A percentile compares a stretch with the other conserved stretches of the same genome.
Evolutionary conservation across 768 basidiomycete genomes (phyloP).

Genomic region (Boletus pseudo-olivaceus): DNA sequence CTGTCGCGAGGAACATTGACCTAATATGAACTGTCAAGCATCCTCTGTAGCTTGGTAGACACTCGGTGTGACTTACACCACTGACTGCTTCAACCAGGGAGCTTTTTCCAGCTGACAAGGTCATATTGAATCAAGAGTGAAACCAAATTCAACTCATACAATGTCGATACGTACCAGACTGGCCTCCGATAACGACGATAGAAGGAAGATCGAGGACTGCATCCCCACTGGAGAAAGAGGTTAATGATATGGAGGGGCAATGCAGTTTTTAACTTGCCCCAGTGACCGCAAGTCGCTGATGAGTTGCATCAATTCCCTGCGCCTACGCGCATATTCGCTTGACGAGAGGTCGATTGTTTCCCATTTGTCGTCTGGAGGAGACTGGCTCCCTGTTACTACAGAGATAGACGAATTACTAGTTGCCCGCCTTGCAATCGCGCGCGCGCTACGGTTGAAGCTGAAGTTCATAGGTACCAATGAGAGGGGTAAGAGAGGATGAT

Average conservation of each 20-base stretch:
- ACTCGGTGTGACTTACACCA: slow-evolving; percentile 36
- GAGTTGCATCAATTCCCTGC: slow-evolving; percentile 39
- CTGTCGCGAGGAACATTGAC: slow-evolving; percentile 60
- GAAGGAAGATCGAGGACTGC: slow-evolving; percentile 44
- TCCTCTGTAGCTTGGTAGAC: neutral
- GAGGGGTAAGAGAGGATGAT: too few relatives aligned
- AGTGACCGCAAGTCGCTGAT: slow-evolving; percentile 38
- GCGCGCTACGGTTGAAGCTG: too few relatives aligned
- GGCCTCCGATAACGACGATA: slow-evolving; percentile 53
- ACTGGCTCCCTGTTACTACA: too few relatives aligned
- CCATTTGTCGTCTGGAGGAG: too few relatives aligned
- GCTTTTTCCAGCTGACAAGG: slow-evolving; percentile 50
- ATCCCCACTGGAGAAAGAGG: slow-evolving; percentile 30
- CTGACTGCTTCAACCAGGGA: slow-evolving; percentile 57
- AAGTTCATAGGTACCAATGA: too few relatives aligned
- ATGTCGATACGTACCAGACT: slow-evolving; percentile 41
- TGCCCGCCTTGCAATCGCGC: too few relatives aligned
- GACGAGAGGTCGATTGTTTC: slow-evolving; percentile 21
- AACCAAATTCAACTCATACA: neutral
- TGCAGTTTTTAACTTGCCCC: slow-evolving; percentile 30
- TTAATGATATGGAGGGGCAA: neutral
- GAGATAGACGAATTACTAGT: too few relatives aligned
- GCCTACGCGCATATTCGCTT: slow-evolving; percentile 38
- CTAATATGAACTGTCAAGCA: slow-evolving; percentile 28
- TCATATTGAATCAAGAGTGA: neutral